A percentile compares a stretch with the other conserved stretches of the same genome.
Conservation (phyloP, 306 rosid species). For the Trifolium repens region DNA sequence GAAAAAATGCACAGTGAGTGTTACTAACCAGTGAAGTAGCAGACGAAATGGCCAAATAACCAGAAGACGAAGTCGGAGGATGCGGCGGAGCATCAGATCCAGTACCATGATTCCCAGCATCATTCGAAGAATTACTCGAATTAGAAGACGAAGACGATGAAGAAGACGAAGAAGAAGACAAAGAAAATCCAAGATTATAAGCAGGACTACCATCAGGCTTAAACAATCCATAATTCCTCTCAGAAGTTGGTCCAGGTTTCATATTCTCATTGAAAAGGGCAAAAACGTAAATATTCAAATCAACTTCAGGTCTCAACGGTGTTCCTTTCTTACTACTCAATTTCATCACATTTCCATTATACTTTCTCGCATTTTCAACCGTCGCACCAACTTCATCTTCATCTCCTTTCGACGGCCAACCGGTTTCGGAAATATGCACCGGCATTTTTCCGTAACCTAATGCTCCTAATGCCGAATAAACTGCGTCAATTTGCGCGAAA, state of each 20-base stretch:
- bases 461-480: conserved; percentile 62
- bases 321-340: conserved; percentile 69
- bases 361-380: conserved; percentile 83
- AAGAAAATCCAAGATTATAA: conserved; percentile 60
- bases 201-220: conserved; percentile 87
- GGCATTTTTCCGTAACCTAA: conserved; percentile 70
- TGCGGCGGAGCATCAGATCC: conserved; percentile 30
- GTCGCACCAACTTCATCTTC: conserved; percentile 80
- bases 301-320: conserved; percentile 72
- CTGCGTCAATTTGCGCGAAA: conserved; percentile 94
- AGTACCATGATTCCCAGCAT: conserved; percentile 15
- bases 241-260: conserved; percentile 97
- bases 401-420: conserved; percentile 99
- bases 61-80: conserved; percentile 60
- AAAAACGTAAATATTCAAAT: conserved; percentile 86
- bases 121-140: conserved; percentile 28
- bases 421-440: conserved; percentile 95
- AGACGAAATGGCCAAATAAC: conserved; percentile 82
- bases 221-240: conserved; percentile 87
- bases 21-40: conserved; percentile 63
- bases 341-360: conserved; percentile 79
- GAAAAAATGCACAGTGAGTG: not conserved
- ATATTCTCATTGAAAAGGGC: conserved; percentile 92
- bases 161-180: not conserved
- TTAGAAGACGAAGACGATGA: not conserved